phyloP scores from a whole-genome alignment of 257 asterid species.

The Apocynum venetum region DNA sequence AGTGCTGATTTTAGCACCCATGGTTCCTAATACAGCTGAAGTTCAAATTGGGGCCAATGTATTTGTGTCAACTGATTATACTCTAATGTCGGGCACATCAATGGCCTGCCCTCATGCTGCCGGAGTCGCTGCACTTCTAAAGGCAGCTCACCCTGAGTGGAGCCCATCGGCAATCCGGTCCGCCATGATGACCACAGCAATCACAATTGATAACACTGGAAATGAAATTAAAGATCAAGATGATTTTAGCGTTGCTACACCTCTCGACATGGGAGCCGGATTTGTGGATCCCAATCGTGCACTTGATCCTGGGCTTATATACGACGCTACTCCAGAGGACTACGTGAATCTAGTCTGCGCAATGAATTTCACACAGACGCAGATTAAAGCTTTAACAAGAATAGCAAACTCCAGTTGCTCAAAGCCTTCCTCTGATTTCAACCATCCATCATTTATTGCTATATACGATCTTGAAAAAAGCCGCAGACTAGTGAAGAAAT shows the following conservation, averaged over 20 bases:
- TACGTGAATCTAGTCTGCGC: constrained; percentile 47
- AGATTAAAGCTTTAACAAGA: constrained; percentile 32
- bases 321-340: constrained; percentile 42
- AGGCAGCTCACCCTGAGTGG: constrained; percentile 25
- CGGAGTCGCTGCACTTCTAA: constrained; percentile 21
- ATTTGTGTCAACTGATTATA: background rate
- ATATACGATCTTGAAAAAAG: constrained; percentile 13
- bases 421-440: constrained; percentile 39
- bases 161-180: constrained; percentile 26
- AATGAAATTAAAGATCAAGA: constrained; percentile 16
- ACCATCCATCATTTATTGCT: constrained; percentile 46
- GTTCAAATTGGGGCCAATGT: background rate
- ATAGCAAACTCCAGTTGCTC: constrained; percentile 35
- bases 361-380: constrained; percentile 35
- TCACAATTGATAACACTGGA: constrained; percentile 13
- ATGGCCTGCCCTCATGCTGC: constrained; percentile 25
- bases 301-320: constrained; percentile 51
- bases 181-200: constrained; percentile 24
- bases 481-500: constrained; percentile 10
- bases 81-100: constrained; percentile 7
- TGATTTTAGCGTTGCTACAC: constrained; percentile 4
- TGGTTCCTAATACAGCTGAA: background rate
- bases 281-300: constrained; percentile 49
- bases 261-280: constrained; percentile 41
- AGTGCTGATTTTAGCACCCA: constrained; percentile 10